phyloP scores from a whole-genome alignment of 805 yeast genomes.

The Nakazawaea peltata region DNA sequence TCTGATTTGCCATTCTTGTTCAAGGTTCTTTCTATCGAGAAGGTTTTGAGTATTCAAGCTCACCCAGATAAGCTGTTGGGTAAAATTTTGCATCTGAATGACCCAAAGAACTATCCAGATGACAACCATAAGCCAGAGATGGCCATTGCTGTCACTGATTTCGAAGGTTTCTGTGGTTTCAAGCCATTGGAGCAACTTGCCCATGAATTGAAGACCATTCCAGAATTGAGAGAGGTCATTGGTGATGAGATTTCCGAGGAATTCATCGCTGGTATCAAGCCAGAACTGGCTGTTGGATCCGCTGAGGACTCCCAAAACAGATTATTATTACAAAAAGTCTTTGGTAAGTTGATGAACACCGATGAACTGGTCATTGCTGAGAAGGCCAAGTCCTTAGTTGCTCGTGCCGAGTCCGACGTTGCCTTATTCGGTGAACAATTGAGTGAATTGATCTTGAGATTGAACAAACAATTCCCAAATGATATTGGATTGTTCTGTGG shows the following conservation, averaged over 20 bases:
- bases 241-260: slow-evolving; percentile 50
- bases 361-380: slow-evolving; percentile 47
- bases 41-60: slow-evolving; percentile 93
- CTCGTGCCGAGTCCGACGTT: slow-evolving; percentile 54
- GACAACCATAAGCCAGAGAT: slow-evolving; percentile 99
- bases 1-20: slow-evolving; percentile 84
- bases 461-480: slow-evolving; percentile 83
- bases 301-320: slow-evolving; percentile 51
- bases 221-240: slow-evolving; percentile 68
- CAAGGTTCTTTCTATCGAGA: slow-evolving; percentile 87
- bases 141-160: slow-evolving; percentile 95
- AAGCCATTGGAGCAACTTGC: slow-evolving; percentile 80
- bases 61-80: slow-evolving; percentile 93
- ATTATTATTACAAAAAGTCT: slow-evolving; percentile 62
- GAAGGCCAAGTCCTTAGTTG: slow-evolving; percentile 58
- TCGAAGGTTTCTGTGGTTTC: slow-evolving; percentile 98
- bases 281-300: slow-evolving; percentile 37
- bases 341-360: slow-evolving; percentile 79
- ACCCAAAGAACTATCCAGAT: slow-evolving; percentile 94
- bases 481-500: slow-evolving; percentile 97
- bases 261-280: slow-evolving; percentile 42
- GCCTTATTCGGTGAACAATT: slow-evolving; percentile 48
- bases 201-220: slow-evolving; percentile 57
- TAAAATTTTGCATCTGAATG: slow-evolving; percentile 62
- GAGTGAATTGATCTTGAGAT: slow-evolving; percentile 66